Evolutionary conservation across 768 basidiomycete species (phyloP).

Genomic region (Lentinula lateritia): DNA sequence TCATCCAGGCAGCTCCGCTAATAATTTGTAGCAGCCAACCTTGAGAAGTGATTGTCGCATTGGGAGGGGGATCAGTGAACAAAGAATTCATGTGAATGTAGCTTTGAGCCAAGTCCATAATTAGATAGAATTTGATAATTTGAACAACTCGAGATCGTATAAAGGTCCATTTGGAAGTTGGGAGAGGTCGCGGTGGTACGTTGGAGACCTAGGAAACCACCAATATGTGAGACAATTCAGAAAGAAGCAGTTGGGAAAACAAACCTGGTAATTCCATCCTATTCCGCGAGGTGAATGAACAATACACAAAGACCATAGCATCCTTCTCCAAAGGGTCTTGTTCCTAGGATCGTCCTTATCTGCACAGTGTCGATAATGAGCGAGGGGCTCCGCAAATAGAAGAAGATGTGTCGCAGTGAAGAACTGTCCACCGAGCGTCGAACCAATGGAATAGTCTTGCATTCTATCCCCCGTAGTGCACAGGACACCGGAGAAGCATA

Average conservation of each 20-base stretch:
- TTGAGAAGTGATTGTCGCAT: constrained; percentile 14
- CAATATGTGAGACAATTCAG: background rate
- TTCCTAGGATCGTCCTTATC: constrained; percentile 10
- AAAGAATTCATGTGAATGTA: constrained; percentile 14
- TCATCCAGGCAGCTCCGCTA: background rate
- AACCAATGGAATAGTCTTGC: constrained; percentile 14
- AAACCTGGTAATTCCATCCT: constrained; percentile 16
- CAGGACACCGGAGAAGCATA: background rate
- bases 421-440: constrained; percentile 10
- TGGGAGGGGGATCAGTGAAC: constrained; percentile 4
- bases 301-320: constrained; percentile 13
- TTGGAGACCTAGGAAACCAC: background rate
- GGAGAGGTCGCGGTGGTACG: constrained; percentile 1
- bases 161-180: constrained; percentile 7
- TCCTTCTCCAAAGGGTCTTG: constrained; percentile 8
- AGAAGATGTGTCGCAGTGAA: constrained; percentile 15
- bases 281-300: constrained; percentile 13
- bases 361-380: constrained; percentile 10
- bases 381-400: constrained; percentile 12
- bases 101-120: constrained; percentile 14
- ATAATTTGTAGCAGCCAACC: constrained; percentile 4
- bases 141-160: constrained; percentile 7
- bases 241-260: background rate
- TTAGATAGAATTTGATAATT: constrained; percentile 10
- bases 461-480: constrained; percentile 11